Conservation (phyloP, 2,329 filamentous ascomycete genomes). For the Apiospora marii region DNA sequence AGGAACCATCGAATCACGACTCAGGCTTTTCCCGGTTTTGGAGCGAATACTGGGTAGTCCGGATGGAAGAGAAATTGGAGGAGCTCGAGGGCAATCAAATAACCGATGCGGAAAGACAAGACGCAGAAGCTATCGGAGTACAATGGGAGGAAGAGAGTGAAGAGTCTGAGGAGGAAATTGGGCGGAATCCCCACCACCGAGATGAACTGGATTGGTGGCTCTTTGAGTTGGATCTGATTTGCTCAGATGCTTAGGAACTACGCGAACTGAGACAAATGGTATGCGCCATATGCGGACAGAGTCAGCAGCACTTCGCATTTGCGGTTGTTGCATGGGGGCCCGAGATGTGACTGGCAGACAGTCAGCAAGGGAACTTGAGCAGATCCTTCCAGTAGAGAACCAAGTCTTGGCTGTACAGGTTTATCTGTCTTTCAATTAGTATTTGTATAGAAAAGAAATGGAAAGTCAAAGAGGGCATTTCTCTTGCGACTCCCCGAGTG, state of each 20-base stretch:
- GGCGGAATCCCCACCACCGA: neutral
- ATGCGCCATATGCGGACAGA: too few species aligned
- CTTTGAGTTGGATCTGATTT: conserved; percentile 19
- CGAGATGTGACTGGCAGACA: too few species aligned
- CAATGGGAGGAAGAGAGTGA: neutral
- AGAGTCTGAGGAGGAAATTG: neutral
- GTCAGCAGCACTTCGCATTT: too few species aligned
- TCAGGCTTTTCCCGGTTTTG: neutral
- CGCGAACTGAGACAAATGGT: too few species aligned
- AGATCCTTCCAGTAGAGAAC: too few species aligned
- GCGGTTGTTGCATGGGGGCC: too few species aligned
- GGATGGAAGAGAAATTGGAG: conserved; percentile 16
- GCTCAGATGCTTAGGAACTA: neutral
- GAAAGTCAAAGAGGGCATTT: too few species aligned
- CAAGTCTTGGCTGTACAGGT: too few species aligned
- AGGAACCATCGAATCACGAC: neutral
- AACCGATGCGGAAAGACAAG: conserved; percentile 20
- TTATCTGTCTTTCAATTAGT: too few species aligned
- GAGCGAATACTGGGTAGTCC: conserved; percentile 17
- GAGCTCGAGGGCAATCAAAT: neutral
- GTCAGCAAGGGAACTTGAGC: too few species aligned
- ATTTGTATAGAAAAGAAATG: too few species aligned
- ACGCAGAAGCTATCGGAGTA: neutral
- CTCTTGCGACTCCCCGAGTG: too few species aligned
- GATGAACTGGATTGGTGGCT: neutral